A percentile compares a stretch with the other conserved stretches of the same genome.
Conservation (phyloP, 177 flowering plant species). For the Telopea speciosissima region DNA sequence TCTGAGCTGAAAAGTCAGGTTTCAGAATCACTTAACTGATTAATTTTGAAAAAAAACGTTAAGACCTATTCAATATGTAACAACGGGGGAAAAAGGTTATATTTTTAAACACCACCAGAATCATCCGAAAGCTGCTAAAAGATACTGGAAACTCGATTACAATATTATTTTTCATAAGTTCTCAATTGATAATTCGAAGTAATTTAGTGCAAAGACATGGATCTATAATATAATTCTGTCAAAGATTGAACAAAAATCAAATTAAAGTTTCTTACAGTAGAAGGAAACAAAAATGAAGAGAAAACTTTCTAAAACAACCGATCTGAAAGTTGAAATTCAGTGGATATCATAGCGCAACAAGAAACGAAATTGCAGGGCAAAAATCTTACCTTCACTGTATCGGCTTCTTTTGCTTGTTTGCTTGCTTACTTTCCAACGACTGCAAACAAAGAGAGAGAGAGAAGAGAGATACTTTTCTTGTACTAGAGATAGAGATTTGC, state of each 20-base stretch:
- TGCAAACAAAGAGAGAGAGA: background rate
- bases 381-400: conserved; percentile 3
- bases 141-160: background rate
- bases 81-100: background rate
- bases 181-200: no score
- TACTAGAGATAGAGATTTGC: background rate
- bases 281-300: background rate
- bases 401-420: background rate
- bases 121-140: no score
- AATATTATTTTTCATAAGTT: no score
- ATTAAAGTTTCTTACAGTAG: background rate
- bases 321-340: background rate
- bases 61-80: no score
- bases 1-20: background rate
- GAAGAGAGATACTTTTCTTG: conserved; percentile 1
- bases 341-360: background rate
- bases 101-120: no score
- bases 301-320: background rate
- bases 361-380: conserved; percentile 10
- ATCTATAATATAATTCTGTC: background rate
- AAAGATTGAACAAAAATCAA: background rate
- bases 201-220: no score
- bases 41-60: background rate
- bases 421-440: background rate
- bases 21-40: background rate